These are phyloP conservation scores for Moesziomyces sp. DNA, from an alignment of 1,284 basidiomycete species.

Conservation along the genomic window DNA sequence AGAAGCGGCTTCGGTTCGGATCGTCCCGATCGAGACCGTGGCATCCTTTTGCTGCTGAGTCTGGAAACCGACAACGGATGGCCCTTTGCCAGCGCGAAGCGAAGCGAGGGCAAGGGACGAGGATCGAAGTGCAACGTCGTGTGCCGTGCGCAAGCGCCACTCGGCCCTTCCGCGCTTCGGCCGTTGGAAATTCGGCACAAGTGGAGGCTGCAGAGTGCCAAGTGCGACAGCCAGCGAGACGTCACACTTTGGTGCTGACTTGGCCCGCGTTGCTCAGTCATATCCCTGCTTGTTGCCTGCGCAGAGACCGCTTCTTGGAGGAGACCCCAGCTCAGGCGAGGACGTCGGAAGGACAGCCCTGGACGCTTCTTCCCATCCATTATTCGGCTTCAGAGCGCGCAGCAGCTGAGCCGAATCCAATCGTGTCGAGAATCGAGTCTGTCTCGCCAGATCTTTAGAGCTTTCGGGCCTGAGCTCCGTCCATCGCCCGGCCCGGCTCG, in stretches of 20 bases:
- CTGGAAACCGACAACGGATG: too few species aligned
- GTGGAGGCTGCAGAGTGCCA: not conserved
- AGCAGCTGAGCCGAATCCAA: too few species aligned
- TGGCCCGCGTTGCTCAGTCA: not conserved
- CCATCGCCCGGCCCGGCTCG: too few species aligned
- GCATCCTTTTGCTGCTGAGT: too few species aligned
- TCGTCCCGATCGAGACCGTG: too few species aligned
- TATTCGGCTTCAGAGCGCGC: too few species aligned
- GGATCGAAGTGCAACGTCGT: not conserved
- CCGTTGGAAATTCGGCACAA: not conserved
- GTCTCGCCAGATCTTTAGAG: not conserved
- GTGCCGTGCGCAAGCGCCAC: too few species aligned
- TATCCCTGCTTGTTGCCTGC: not conserved
- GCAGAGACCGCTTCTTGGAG: not conserved
- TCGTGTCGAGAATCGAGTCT: not conserved
- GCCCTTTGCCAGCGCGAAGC: too few species aligned
- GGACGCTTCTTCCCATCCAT: too few species aligned
- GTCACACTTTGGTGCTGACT: not conserved
- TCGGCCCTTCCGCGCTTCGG: not conserved
- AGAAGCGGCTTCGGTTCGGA: too few species aligned
- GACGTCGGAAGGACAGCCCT: too few species aligned
- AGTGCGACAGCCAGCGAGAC: not conserved
- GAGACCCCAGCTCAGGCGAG: not conserved
- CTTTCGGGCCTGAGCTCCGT: not conserved
- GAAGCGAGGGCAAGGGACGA: not conserved